Evolutionary conservation across 2,329 filamentous ascomycete genomes (phyloP), one percentile per base, ranked within the genome.

Genomic region (Pseudocercospora crystallina): DNA sequence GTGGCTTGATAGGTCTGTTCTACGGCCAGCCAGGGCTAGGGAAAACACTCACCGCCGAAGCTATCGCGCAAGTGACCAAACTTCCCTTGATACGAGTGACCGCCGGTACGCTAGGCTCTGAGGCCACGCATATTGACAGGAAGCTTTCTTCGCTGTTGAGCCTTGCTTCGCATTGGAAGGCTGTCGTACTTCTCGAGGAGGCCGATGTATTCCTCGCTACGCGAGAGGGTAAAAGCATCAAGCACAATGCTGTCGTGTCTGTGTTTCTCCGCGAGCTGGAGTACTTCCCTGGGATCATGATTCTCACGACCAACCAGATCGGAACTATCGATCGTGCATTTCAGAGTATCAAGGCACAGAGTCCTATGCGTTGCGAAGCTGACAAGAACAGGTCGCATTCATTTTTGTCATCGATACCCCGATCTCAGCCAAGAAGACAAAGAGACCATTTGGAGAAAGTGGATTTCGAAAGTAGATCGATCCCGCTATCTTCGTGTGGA

Each of bases 271-370:
- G 89, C 0, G 79, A 90, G 49, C 76, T 95, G 0, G 90, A 95
- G 68, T 95, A 95, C 67, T 95, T 95, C 1, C 94, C 88, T 63
- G 90, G 89, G 1, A 94, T 94, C 70, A 82, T 85, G 70, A 29
- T 53, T 8, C 17, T 53, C 7, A 53, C 50, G 5, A 53, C 50
- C 10, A 53, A 53, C 35, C 39, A 47, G 29, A 48, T 39, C 2
- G 43, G 49, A 2, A 33, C 49, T 4, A 47, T 51, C 13, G 49
- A 51, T 60, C 26, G 17, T 9, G 46, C 46, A 7, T 49, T 49
- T 15, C 46, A 49, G n/a, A 49, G 46, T 49, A n/a, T n/a, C n/a
- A 26, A 15, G 46, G 30, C 2, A 13, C 35, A 17, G 87, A 91
- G 53, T 89, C 89, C 0, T 92, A 94, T 75, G 86, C 91, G 66